phyloP scores from a whole-genome alignment of 208 protist species.

The Trypanosoma vivax region DNA sequence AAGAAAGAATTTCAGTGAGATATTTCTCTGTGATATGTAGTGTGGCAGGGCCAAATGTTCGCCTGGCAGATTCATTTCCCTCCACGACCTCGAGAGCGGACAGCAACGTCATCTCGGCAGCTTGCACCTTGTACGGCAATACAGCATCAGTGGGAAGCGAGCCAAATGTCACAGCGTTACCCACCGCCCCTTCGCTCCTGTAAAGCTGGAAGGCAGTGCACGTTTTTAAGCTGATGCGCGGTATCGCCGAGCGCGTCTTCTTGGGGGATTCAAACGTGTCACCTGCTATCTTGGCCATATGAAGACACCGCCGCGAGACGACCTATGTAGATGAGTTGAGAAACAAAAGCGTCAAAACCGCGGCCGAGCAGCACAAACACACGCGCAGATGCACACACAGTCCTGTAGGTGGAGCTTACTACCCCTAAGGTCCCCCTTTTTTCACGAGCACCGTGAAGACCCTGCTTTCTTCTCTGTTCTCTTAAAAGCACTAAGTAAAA shows the following conservation, averaged over 20 bases:
- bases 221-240: slow-evolving; percentile 41
- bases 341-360: too few species aligned
- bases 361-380: too few species aligned
- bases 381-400: too few species aligned
- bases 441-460: too few species aligned
- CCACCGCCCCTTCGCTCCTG: slow-evolving; percentile 24
- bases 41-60: slow-evolving; percentile 44
- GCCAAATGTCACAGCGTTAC: slow-evolving; percentile 47
- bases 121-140: slow-evolving; percentile 64
- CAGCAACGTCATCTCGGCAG: slow-evolving; percentile 55
- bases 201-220: slow-evolving; percentile 79
- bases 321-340: too few species aligned
- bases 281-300: slow-evolving; percentile 6
- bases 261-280: not conserved
- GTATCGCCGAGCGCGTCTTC: not conserved
- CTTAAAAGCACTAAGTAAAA: too few species aligned
- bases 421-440: too few species aligned
- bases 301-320: too few species aligned
- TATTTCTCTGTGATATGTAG: slow-evolving; percentile 50
- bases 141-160: slow-evolving; percentile 42
- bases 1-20: slow-evolving; percentile 49
- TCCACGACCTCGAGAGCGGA: slow-evolving; percentile 50
- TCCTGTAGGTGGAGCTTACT: too few species aligned
- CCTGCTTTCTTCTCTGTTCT: too few species aligned
- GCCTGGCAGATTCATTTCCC: slow-evolving; percentile 13